Conservation (phyloP, 1,284 basidiomycete genomes). For the Neolentinus lepideus region DNA sequence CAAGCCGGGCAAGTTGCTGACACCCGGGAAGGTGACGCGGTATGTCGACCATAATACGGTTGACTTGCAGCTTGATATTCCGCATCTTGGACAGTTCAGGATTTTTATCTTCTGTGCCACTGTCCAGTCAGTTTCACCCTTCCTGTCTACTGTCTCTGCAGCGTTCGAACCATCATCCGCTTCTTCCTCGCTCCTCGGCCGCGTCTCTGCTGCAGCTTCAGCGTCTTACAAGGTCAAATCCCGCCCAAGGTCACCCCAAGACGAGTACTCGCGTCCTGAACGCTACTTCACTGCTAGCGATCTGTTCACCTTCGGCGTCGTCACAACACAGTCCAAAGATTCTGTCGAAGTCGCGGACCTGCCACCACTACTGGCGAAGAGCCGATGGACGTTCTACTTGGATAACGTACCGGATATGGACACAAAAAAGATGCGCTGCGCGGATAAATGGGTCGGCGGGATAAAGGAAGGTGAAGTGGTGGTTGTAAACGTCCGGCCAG, state of each 20-base stretch:
- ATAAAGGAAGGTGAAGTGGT: not conserved
- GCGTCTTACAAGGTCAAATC: not conserved
- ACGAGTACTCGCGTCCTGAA: not conserved
- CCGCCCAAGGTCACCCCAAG: not conserved
- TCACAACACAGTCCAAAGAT: not conserved
- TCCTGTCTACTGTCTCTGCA: not conserved
- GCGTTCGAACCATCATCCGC: not conserved
- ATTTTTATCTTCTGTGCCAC: not conserved
- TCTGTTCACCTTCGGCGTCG: not conserved
- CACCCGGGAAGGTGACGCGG: not conserved
- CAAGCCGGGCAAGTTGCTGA: not conserved
- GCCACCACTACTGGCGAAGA: not conserved
- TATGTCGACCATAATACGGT: not conserved
- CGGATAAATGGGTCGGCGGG: not conserved
- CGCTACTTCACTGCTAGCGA: not conserved
- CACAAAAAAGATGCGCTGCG: not conserved
- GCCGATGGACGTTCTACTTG: not conserved
- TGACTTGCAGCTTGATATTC: not conserved
- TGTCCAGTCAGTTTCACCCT: not conserved
- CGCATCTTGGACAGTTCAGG: not conserved
- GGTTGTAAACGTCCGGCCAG: not conserved
- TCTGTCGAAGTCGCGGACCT: not conserved
- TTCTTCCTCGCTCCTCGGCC: not conserved
- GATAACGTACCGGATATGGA: not conserved
- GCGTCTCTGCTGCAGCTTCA: not conserved